Conservation (phyloP, 73 alveolate species). For the Urostyla sp. region DNA sequence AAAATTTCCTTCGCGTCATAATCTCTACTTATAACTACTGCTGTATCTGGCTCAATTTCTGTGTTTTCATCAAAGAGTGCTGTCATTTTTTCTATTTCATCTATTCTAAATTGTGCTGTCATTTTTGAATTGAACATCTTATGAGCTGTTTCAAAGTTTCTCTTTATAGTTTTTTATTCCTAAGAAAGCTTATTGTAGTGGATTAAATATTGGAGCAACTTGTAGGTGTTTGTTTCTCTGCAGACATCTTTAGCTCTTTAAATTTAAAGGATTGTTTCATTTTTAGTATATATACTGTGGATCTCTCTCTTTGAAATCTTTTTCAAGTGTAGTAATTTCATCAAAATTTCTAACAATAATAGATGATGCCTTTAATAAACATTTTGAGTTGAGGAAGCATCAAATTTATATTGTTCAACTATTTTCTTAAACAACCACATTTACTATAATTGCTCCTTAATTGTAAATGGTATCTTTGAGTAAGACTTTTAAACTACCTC, state of each 20-base stretch:
- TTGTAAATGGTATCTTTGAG: background rate
- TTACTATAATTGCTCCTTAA: conserved; percentile 42
- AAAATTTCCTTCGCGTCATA: conserved; percentile 45
- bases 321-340: conserved; percentile 46
- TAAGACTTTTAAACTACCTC: conserved; percentile 47
- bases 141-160: conserved; percentile 43
- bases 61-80: conserved; percentile 40
- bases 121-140: conserved; percentile 44
- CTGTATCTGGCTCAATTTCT: conserved; percentile 56
- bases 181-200: conserved; percentile 41
- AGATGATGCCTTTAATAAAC: conserved; percentile 47
- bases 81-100: conserved; percentile 59
- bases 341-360: conserved; percentile 30
- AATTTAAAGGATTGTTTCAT: conserved; percentile 22
- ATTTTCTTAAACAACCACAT: conserved; percentile 58
- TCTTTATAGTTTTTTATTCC: conserved; percentile 39
- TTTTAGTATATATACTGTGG: conserved; percentile 46
- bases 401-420: conserved; percentile 31
- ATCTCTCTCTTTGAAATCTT: conserved; percentile 50
- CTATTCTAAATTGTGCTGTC: conserved; percentile 55
- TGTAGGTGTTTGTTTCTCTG: conserved; percentile 43
- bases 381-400: conserved; percentile 19
- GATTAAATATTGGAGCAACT: conserved; percentile 37
- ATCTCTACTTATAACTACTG: conserved; percentile 46
- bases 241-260: conserved; percentile 54